These are phyloP conservation scores for Fusarium sublunatum DNA, from an alignment of 2,329 filamentous ascomycete genomes.

Conservation along the genomic window DNA sequence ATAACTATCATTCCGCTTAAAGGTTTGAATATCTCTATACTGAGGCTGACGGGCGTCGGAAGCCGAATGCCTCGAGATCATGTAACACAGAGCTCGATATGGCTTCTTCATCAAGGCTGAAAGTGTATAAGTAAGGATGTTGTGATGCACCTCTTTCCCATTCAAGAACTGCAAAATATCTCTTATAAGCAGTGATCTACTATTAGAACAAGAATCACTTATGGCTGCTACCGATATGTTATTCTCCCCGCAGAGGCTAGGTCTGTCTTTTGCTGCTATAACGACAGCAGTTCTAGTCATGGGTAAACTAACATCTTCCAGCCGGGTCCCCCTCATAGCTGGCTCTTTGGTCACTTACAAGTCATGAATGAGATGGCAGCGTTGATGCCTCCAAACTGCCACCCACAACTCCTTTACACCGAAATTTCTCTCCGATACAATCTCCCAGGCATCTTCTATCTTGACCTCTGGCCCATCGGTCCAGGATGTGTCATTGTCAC, in stretches of 20 bases:
- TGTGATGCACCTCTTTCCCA: too few relatives aligned
- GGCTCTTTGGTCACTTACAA: constrained; percentile 24
- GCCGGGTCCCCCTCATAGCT: constrained; percentile 28
- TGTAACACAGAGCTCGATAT: background rate
- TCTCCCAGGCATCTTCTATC: constrained; percentile 22
- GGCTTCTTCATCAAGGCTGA: too few relatives aligned
- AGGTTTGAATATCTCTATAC: too few relatives aligned
- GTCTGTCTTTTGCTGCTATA: background rate
- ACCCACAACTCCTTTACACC: constrained; percentile 21
- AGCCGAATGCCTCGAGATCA: background rate
- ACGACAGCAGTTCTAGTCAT: background rate
- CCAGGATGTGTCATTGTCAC: background rate
- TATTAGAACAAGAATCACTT: too few relatives aligned
- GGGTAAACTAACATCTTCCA: background rate
- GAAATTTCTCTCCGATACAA: constrained; percentile 17
- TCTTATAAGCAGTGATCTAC: accelerated
- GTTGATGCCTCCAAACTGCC: constrained; percentile 19
- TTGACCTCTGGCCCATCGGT: constrained; percentile 26
- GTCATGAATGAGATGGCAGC: constrained; percentile 9
- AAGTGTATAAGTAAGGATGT: background rate
- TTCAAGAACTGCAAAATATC: too few relatives aligned
- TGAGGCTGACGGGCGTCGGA: background rate
- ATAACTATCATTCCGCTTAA: too few relatives aligned
- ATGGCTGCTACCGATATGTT: background rate
- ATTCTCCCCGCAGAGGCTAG: background rate